Base-by-base conservation (phyloP, 2,329 filamentous ascomycete species). In the Xylariaceae sp. region DNA sequence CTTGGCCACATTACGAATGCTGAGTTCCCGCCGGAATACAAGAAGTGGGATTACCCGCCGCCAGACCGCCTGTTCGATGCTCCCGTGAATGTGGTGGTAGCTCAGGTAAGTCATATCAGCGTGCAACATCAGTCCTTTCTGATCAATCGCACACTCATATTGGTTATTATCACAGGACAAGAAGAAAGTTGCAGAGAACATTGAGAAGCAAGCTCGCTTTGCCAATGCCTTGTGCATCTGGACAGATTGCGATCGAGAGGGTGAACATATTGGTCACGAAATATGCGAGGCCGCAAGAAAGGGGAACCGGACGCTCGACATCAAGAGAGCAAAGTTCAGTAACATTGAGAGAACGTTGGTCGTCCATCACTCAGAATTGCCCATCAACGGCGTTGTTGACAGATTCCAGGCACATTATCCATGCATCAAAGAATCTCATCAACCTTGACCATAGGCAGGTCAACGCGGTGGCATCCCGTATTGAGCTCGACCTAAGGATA, bases 161-260 rank as follows among this genome's bases (percentile, higher is more conserved):
- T 41, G 18, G 10, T 34, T 47, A 3, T 17, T 34, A 23, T 35
- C 35, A 4, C 65, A 92, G 85, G 87, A 92, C 69, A 95, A 92
- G 71, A 87, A 87, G 68, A 77, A 81, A 1, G 88, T 99, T 63
- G 92, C 92, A 8, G 81, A 86, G 37, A 99, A 99, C 70, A 94
- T 99, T 68, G 84, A 88, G 66, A 77, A 82, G 1, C 88, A 96
- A 73, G 93, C 94, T 15, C 82, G 82, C 61, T 82, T 83, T 71
- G 82, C 86, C n/a, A 83, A 81, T 57, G 85, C 87, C 10, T 80
- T 99, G 37, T 93, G 95, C 73, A 97, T 99, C 67, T 99, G 94
- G 94, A 99, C 94, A 0, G 94, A 99, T 80, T 97, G 94, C 74
- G 94, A 99, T 79, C 86, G 92, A 57, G 94, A 99, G 79, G 94